Evolutionary conservation across 371 early-diverging fungal genomes (phyloP).

Genomic region (Mucor racemosus): DNA sequence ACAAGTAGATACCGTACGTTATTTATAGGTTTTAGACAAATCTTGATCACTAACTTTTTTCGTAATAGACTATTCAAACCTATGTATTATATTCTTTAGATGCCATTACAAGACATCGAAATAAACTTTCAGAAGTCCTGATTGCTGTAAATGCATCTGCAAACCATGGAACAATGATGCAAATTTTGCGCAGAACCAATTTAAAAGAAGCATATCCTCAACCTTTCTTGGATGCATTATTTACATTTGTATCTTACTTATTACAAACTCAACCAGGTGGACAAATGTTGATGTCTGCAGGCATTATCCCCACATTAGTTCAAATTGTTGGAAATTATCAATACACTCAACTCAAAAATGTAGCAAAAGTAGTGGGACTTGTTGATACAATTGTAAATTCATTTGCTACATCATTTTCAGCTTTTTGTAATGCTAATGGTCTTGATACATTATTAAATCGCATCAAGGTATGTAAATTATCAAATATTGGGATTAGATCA

Average conservation of each 20-base stretch:
- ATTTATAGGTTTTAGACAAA: conserved; percentile 33
- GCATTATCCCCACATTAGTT: conserved; percentile 80
- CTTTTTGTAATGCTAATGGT: conserved; percentile 86
- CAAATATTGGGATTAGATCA: conserved; percentile 37
- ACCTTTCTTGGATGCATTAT: conserved; percentile 87
- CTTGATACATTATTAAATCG: conserved; percentile 75
- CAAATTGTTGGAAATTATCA: conserved; percentile 62
- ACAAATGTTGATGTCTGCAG: conserved; percentile 90
- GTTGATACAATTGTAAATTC: conserved; percentile 85
- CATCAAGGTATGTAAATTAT: conserved; percentile 63
- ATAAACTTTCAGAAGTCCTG: conserved; percentile 79
- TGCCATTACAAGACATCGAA: conserved; percentile 78
- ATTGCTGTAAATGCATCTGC: conserved; percentile 90
- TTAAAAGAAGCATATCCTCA: conserved; percentile 60
- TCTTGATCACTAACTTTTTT: not conserved
- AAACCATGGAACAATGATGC: conserved; percentile 91
- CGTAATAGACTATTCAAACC: conserved; percentile 76
- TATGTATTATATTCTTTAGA: conserved; percentile 83
- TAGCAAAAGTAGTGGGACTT: conserved; percentile 75
- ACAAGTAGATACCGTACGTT: conserved; percentile 32
- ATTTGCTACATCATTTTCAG: conserved; percentile 72
- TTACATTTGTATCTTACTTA: conserved; percentile 76
- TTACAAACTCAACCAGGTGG: conserved; percentile 83
- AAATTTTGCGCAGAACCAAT: conserved; percentile 73
- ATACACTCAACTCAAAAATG: conserved; percentile 59